phyloP scores from a whole-genome alignment of 2,329 filamentous ascomycete species.

The Paecilomyces sp. region DNA sequence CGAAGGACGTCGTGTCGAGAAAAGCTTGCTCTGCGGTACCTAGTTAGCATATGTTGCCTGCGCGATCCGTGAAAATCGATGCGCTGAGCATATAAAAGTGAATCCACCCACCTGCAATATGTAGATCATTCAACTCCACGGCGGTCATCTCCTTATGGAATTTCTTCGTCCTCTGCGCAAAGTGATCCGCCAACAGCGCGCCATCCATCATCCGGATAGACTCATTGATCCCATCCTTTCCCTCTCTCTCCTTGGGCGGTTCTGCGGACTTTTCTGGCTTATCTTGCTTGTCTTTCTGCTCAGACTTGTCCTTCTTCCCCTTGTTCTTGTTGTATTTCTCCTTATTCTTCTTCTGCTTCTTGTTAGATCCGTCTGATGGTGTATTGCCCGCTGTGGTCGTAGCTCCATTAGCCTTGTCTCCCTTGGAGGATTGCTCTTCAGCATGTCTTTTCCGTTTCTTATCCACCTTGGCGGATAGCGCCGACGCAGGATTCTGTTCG shows the following conservation, averaged over 20 bases:
- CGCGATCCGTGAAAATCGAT: not conserved
- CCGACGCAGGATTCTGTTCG: slow-evolving; percentile 6
- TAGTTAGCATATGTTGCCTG: not conserved
- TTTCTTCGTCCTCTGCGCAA: slow-evolving; percentile 69
- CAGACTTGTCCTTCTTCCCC: slow-evolving; percentile 11
- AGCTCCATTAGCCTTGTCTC: slow-evolving; percentile 14
- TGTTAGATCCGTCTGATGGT: slow-evolving; percentile 18
- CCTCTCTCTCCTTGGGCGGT: slow-evolving; percentile 38
- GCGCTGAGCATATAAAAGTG: not conserved
- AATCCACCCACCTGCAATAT: slow-evolving; percentile 59
- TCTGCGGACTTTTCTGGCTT: not conserved
- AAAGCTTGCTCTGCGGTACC: slow-evolving; percentile 60
- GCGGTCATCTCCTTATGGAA: slow-evolving; percentile 75
- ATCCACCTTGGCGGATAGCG: slow-evolving; percentile 26
- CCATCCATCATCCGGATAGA: slow-evolving; percentile 77
- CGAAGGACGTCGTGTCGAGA: slow-evolving; percentile 70
- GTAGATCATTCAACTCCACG: slow-evolving; percentile 76
- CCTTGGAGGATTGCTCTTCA: slow-evolving; percentile 19
- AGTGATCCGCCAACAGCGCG: slow-evolving; percentile 73
- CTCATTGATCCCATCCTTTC: slow-evolving; percentile 69
- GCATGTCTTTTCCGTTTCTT: slow-evolving; percentile 36
- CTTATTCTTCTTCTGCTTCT: slow-evolving; percentile 24
- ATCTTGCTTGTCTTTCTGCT: slow-evolving; percentile 18
- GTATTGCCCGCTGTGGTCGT: slow-evolving; percentile 10
- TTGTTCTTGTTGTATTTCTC: slow-evolving; percentile 11